Base-by-base conservation (phyloP, 176 grass and related monocot genomes). In the Oryza meridionalis region DNA sequence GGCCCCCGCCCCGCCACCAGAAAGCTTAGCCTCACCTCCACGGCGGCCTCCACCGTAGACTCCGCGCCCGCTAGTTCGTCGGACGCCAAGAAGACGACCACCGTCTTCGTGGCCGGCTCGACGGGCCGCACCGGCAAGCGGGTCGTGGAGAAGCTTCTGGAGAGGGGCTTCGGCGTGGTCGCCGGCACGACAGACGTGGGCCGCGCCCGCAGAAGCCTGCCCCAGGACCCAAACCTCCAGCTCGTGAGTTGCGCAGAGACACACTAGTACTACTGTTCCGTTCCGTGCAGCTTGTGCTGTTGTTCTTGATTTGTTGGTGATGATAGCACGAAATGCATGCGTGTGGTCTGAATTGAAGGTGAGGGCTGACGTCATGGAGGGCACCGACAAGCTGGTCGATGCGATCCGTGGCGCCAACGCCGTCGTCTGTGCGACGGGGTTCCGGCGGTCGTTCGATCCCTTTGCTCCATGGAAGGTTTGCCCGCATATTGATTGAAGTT, bases 381-480 rank as follows among this genome's bases (percentile, higher is more conserved):
- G 81, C 32, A 74, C 84, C 5, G 87, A 91, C 11, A 88, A 81
- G 55, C 67, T 94, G 50, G 71, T 43, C 11, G 83, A 94, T 66
- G 92, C 67, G 6, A 77, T 94, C 24, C 84, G 87, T 13, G 92
- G 88, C 27, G 89, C 80, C 6, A 87, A 94, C 9, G 87, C 92
- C 3, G 89, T 94, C 35, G 47, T 94, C 70, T 94, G 89, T 45
- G 84, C 92, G 7, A 94, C 88, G 12, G 92, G 92, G 25, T 94
- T 84, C 83, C 78, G 92, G 33, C 89, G 82, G 27, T 91, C 92
- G 2, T 82, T 83, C n/a, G 89, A 94, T 27, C 87, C 88, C 38
- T 89, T 91, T 68, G 92, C 92, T 82, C 92, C 92, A 1, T 91
- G 92, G 92, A 94, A 91, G 92, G 92, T 94, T 62, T 69, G 76